Base-by-base conservation (phyloP, 257 asterid species). In the Rauvolfia tetraphylla region DNA sequence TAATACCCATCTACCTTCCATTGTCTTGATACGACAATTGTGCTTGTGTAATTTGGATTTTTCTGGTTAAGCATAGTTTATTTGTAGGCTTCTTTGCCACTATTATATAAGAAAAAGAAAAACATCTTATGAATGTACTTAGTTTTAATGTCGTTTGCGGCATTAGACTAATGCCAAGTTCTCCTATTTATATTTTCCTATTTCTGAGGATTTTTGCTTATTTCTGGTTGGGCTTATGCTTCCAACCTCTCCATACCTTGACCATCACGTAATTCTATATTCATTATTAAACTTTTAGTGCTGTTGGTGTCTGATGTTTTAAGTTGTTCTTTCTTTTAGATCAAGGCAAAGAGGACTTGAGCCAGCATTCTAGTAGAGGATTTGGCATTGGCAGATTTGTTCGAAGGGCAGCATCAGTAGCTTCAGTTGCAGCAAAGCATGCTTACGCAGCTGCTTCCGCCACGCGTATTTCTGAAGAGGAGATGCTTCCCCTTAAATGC, bases 381-480 rank as follows among this genome's bases (percentile, higher is more conserved):
- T 83, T 87, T 58, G 92, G 88, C 59, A 57, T 95, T 53, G 89
- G 96, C 79, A 85, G 83, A 71, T 85, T 95, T 29, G 96, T 95
- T 72, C 88, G 96, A 15, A 86, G 87, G 67, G 99, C 99, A 69
- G 97, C 99, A 78, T 84, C 96, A 29, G 99, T 84, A 75, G 99
- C 98, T 62, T 88, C 98, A 51, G 89, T 82, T 27, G 98, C 99
- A 48, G 99, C 99, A 81, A 95, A 93, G 88, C 91, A 95, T 34
- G 99, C 97, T 42, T 95, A 95, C 71, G 99, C 99, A 72, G 97
- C 94, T 20, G 97, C 99, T 72, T 88, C 98, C 31, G 81, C 98
- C 68, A 83, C 84, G n/a, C 90, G 89, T 58, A 84, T 75, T 80
- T 78, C 95, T 49, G 89, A 90, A 31, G 98, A 86, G 62, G 98